Base-by-base conservation (phyloP, 176 grass and related monocot genomes). In the Lolium multiflorum region DNA sequence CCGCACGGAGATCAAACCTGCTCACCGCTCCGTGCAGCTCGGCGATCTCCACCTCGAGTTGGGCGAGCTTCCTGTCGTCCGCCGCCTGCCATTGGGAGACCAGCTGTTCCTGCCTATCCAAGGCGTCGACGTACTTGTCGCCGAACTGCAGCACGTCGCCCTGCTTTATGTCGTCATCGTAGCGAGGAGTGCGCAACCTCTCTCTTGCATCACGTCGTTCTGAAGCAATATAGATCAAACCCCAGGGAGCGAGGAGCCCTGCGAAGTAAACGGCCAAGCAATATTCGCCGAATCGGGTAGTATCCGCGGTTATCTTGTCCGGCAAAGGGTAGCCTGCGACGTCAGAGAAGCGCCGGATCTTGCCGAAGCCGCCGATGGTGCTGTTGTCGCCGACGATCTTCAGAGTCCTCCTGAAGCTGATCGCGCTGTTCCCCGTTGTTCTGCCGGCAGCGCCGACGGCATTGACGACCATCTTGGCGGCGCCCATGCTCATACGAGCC, bases 391-490 rank as follows among this genome's bases (percentile, higher is more conserved):
- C 22, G 44, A 8, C 21, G 71, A 9, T 12, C 12, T 26, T 74
- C 6, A 74, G 6, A 16, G 71, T 16, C 21, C 44, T 14, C 11
- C 70, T 51, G 46, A 74, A 74, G 22, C 46, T 28, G 13, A 0
- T 74, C 6, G 44, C 21, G 46, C 14, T 74, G 71, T 56, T 56
- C 7, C 71, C 71, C 21, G 71, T 6, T 43, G 57, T 21, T 65
- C 26, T 65, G 25, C 25, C 62, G 25, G 46, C 46, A 12, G 2
- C 15, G 22, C 13, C 22, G 13, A 26, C 22, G 3, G 71, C 22
- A 24, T 51, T 75, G 46, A 28, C 71, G 22, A 75, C 17, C 71
- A 51, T 74, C 71, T 46, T 74, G 71, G 71, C 50, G 46, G 6
- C 13, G 7, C 46, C 46, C n/a, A 74, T 7, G 46, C 46, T 13